Evolutionary conservation across 148 eudicot genomes (phyloP).

Genomic region (Oxyria digyna): DNA sequence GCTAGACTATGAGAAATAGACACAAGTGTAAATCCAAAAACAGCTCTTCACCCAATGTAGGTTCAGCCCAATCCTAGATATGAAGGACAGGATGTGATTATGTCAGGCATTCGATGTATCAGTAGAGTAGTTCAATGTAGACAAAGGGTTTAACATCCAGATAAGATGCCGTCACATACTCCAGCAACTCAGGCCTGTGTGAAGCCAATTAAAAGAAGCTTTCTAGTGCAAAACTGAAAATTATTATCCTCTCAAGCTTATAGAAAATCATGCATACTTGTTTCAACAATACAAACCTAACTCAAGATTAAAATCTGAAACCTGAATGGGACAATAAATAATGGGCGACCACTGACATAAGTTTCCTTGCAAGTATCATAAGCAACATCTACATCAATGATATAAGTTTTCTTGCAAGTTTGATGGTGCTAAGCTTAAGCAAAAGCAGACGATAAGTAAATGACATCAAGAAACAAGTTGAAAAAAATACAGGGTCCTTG

Average conservation of each 20-base stretch:
- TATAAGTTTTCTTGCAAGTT: not conserved
- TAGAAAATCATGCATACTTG: not conserved
- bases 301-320: not conserved
- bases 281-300: not conserved
- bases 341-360: not conserved
- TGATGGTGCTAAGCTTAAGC: not conserved
- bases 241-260: not conserved
- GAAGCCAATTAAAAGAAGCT: not conserved
- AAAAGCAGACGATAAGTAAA: not conserved
- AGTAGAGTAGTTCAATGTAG: not conserved
- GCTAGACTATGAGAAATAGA: not conserved
- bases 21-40: not conserved
- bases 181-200: not conserved
- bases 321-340: not conserved
- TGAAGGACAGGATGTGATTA: not conserved
- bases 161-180: not conserved
- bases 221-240: too few relatives aligned
- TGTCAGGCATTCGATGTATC: not conserved
- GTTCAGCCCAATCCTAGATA: not conserved
- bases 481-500: too few relatives aligned
- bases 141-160: not conserved
- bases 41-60: not conserved
- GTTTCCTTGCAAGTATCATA: not conserved
- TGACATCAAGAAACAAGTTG: not conserved
- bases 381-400: not conserved